Evolutionary conservation across 2,329 filamentous ascomycete genomes (phyloP).

Genomic region (Ceratocystiopsis sp.): DNA sequence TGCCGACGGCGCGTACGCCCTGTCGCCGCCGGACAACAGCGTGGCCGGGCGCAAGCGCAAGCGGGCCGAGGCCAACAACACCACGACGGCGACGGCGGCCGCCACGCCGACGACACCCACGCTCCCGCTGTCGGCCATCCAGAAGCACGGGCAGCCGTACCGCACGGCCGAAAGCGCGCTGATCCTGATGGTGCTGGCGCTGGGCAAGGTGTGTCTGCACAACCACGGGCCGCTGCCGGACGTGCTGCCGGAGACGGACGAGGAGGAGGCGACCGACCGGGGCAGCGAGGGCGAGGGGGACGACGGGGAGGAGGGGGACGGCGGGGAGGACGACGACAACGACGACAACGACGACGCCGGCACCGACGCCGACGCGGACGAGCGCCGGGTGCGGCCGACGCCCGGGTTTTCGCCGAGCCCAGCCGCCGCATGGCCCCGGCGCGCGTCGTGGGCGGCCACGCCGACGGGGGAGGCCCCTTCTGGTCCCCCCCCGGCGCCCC

Average conservation of each 20-base stretch:
- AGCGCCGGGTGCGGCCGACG: constrained; percentile 27
- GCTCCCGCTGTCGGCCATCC: constrained; percentile 7
- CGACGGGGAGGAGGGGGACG: constrained; percentile 2
- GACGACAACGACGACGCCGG: constrained; percentile 18
- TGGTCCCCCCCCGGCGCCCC: no score
- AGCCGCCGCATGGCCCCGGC: background rate
- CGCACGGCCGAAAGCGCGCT: constrained; percentile 66
- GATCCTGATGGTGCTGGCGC: constrained; percentile 63
- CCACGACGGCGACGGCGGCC: background rate
- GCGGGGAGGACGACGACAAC: constrained; percentile 19
- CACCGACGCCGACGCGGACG: constrained; percentile 23
- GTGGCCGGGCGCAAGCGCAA: no score
- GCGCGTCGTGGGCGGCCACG: no score
- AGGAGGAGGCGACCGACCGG: background rate
- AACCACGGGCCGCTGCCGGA: constrained; percentile 35
- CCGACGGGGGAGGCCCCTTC: no score
- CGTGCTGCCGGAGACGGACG: constrained; percentile 30
- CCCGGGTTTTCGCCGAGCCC: constrained; percentile 36
- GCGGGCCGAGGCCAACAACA: no score
- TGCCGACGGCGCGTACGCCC: no score
- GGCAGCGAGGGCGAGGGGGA: background rate
- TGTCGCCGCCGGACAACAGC: no score
- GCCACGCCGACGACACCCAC: background rate
- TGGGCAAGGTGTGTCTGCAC: constrained; percentile 64
- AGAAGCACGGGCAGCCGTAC: constrained; percentile 33